A percentile compares a stretch with the other conserved stretches of the same genome.
Conservation (phyloP, 139 green algal species). For the Mesotaenium endlicherianum region DNA sequence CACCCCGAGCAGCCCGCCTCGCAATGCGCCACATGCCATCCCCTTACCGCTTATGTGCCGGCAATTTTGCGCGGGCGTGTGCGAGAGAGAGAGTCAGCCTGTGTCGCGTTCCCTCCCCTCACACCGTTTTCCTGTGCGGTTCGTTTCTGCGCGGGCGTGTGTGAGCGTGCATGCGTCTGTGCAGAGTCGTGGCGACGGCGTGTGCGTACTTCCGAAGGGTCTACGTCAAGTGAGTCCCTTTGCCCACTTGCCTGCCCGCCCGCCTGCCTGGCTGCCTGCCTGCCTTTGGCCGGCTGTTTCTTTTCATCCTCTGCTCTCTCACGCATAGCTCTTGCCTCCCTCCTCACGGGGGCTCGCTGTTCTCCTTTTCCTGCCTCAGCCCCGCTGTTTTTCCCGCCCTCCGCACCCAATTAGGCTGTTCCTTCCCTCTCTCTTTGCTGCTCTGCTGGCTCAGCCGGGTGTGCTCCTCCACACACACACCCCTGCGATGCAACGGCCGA, state of each 20-base stretch:
- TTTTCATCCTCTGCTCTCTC: too few species aligned
- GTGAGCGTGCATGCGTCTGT: neutral
- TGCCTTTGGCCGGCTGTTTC: too few species aligned
- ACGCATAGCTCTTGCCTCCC: too few species aligned
- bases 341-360: neutral
- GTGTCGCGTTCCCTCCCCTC: neutral
- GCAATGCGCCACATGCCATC: neutral
- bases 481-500: too few species aligned
- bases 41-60: neutral
- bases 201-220: conserved; percentile 36
- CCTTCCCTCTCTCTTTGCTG: too few species aligned
- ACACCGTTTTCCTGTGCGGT: neutral
- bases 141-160: neutral
- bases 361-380: neutral
- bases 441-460: too few species aligned
- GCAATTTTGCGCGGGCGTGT: too few species aligned
- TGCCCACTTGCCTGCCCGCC: too few species aligned
- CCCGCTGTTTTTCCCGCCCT: neutral
- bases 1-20: neutral
- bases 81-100: too few species aligned
- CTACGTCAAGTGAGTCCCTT: conserved; percentile 33
- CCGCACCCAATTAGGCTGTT: too few species aligned
- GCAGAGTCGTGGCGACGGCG: conserved; percentile 43
- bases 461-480: too few species aligned
- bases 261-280: too few species aligned